A percentile compares a stretch with the other conserved stretches of the same genome.
These are phyloP conservation scores for Pseudogymnoascus sp. DNA, from an alignment of 2,329 filamentous ascomycete genomes.

Conservation along the genomic window DNA sequence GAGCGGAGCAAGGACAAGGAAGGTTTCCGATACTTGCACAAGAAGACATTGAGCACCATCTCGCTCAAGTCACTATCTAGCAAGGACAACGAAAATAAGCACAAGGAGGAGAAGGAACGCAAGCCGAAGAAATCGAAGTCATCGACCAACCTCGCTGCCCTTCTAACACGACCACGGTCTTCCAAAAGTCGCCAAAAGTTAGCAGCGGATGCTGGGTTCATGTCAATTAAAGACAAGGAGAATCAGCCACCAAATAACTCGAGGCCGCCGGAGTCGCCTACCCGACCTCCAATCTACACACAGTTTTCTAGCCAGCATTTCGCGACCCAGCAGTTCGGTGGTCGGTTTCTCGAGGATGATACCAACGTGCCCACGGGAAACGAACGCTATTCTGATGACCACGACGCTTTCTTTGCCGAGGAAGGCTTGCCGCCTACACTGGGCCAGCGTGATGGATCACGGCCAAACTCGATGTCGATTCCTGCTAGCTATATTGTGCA, in stretches of 20 bases:
- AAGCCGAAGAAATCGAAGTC: slow-evolving; percentile 77
- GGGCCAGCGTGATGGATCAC: slow-evolving; percentile 17
- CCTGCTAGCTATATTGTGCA: slow-evolving; percentile 27
- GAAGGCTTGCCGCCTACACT: slow-evolving; percentile 21
- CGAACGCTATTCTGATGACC: slow-evolving; percentile 24
- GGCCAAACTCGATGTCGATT: slow-evolving; percentile 26
- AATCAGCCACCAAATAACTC: slow-evolving; percentile 58
- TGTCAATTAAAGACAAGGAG: slow-evolving; percentile 63
- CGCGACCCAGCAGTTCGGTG: slow-evolving; percentile 30
- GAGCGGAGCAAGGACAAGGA: slow-evolving; percentile 26
- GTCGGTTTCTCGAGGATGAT: slow-evolving; percentile 28
- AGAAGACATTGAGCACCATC: slow-evolving; percentile 36
- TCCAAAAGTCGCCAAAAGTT: slow-evolving; percentile 54
- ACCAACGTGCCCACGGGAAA: slow-evolving; percentile 27
- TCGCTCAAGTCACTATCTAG: slow-evolving; percentile 36
- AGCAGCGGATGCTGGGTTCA: slow-evolving; percentile 41
- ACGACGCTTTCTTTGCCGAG: not conserved
- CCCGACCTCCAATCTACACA: slow-evolving; percentile 62
- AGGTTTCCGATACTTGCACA: slow-evolving; percentile 33
- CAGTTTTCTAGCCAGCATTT: slow-evolving; percentile 50
- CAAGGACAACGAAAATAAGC: slow-evolving; percentile 31
- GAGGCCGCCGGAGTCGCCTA: slow-evolving; percentile 32
- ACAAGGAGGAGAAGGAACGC: slow-evolving; percentile 37
- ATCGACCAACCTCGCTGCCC: slow-evolving; percentile 66
- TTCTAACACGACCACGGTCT: slow-evolving; percentile 68